Conservation (phyloP, 2,329 filamentous ascomycete species). For the Fusarium sp. region DNA sequence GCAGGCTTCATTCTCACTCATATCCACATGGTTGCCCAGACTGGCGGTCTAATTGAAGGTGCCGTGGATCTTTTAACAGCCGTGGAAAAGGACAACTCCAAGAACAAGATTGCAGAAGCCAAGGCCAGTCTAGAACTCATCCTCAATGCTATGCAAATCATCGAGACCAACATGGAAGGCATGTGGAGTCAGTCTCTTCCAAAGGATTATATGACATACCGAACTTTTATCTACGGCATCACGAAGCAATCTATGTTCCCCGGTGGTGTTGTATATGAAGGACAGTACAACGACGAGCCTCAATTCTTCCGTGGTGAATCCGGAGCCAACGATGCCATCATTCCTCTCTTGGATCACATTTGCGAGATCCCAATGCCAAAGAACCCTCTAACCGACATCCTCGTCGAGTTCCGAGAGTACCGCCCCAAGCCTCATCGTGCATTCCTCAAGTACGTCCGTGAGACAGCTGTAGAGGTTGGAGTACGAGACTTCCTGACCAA, state of each 20-base stretch:
- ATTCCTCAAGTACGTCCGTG: constrained; percentile 82
- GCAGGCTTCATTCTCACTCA: constrained; percentile 97
- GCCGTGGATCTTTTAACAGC: constrained; percentile 74
- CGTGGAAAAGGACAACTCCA: constrained; percentile 18
- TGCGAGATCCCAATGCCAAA: constrained; percentile 89
- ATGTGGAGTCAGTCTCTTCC: constrained; percentile 96
- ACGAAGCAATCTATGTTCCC: constrained; percentile 96
- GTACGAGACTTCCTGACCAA: constrained; percentile 67
- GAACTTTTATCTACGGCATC: constrained; percentile 97
- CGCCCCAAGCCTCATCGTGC: constrained; percentile 89
- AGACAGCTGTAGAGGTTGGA: constrained; percentile 63
- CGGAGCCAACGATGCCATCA: constrained; percentile 95
- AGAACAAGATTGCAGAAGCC: constrained; percentile 60
- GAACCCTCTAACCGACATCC: constrained; percentile 89
- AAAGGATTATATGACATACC: constrained; percentile 87
- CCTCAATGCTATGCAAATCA: constrained; percentile 71
- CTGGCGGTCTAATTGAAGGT: constrained; percentile 82
- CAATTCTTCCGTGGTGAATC: constrained; percentile 91
- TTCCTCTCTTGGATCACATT: constrained; percentile 90
- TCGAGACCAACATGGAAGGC: constrained; percentile 85
- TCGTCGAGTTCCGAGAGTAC: constrained; percentile 91
- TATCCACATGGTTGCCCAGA: constrained; percentile 94
- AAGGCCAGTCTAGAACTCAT: constrained; percentile 76
- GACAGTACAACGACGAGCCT: constrained; percentile 78
- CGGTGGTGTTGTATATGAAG: constrained; percentile 90